Percentiles rank a stretch among this genome's conserved stretches.
These are phyloP conservation scores for Leccinum variicolor DNA, from an alignment of 768 basidiomycete species.

Conservation along the genomic window DNA sequence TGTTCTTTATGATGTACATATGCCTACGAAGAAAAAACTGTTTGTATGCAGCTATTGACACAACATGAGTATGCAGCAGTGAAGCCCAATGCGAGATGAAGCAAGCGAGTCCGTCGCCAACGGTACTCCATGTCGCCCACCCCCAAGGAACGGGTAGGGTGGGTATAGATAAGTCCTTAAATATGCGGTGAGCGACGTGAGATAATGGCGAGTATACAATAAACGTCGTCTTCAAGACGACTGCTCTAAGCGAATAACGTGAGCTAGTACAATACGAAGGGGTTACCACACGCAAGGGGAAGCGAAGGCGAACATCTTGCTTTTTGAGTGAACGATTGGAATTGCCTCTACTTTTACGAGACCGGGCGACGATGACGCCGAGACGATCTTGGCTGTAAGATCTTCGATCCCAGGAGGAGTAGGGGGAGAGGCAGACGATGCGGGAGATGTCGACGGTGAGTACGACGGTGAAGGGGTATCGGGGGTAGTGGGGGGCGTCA, in stretches of 20 bases:
- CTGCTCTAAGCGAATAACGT: constrained; percentile 21
- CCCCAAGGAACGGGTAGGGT: constrained; percentile 9
- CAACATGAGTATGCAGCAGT: constrained; percentile 35
- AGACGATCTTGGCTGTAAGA: constrained; percentile 45
- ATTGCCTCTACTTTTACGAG: constrained; percentile 21
- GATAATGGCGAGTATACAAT: constrained; percentile 18
- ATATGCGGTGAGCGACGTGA: constrained; percentile 19
- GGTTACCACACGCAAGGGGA: constrained; percentile 58
- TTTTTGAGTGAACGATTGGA: constrained; percentile 39
- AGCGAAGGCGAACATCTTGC: constrained; percentile 64
- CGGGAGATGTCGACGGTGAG: constrained; percentile 52
- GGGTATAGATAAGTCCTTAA: constrained; percentile 36
- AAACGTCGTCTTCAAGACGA: constrained; percentile 29
- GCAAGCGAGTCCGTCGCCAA: constrained; percentile 21
- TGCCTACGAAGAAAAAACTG: constrained; percentile 26
- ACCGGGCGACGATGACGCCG: constrained; percentile 36
- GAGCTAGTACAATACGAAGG: constrained; percentile 17
- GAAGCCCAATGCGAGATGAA: constrained; percentile 29
- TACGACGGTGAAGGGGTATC: constrained; percentile 55
- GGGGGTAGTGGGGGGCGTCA: constrained; percentile 37
- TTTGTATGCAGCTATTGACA: constrained; percentile 36
- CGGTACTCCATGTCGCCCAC: constrained; percentile 26
- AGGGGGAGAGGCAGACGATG: constrained; percentile 59
- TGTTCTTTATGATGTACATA: constrained; percentile 33
- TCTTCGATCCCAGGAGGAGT: constrained; percentile 56